These are phyloP conservation scores for Beauveria bassiana DNA, from an alignment of 2,329 filamentous ascomycete species.

Conservation along the genomic window DNA sequence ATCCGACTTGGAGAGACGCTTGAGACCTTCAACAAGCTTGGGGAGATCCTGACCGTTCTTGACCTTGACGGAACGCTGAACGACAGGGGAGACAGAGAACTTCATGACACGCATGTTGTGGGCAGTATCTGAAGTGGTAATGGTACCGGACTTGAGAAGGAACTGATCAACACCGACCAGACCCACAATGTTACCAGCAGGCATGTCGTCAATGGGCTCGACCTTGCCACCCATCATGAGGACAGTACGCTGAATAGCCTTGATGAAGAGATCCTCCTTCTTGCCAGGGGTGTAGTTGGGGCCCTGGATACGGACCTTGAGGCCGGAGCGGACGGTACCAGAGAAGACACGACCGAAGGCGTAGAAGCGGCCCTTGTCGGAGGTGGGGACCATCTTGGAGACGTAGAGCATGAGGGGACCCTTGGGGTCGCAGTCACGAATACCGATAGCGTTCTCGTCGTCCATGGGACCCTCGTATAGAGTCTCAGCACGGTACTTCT, in stretches of 20 bases:
- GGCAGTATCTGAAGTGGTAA: conserved; percentile 92
- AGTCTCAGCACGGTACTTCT: conserved; percentile 97
- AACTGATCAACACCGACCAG: conserved; percentile 99
- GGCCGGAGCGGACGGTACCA: conserved; percentile 92
- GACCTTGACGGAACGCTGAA: conserved; percentile 96
- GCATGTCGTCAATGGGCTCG: conserved; percentile 98
- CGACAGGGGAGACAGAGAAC: conserved; percentile 99
- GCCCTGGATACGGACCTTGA: conserved; percentile 99
- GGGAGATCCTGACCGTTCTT: conserved; percentile 99
- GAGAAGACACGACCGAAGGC: conserved; percentile 99
- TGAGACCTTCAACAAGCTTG: conserved; percentile 99
- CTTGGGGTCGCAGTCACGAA: conserved; percentile 97
- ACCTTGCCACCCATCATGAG: conserved; percentile 99
- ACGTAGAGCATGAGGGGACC: conserved; percentile 99
- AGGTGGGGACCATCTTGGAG: conserved; percentile 99
- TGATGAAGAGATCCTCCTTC: conserved; percentile 99
- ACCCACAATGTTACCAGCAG: conserved; percentile 99
- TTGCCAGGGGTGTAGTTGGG: conserved; percentile 97
- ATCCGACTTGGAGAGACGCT: conserved; percentile 99
- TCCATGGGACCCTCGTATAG: conserved; percentile 96
- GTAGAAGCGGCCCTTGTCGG: conserved; percentile 99
- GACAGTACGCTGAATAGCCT: conserved; percentile 98
- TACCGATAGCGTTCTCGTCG: conserved; percentile 88
- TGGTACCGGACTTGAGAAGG: conserved; percentile 99
- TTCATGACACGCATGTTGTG: conserved; percentile 99